These are phyloP conservation scores for Aspergillus fumigatiaffinis DNA, from an alignment of 2,329 filamentous ascomycete genomes.

Conservation along the genomic window DNA sequence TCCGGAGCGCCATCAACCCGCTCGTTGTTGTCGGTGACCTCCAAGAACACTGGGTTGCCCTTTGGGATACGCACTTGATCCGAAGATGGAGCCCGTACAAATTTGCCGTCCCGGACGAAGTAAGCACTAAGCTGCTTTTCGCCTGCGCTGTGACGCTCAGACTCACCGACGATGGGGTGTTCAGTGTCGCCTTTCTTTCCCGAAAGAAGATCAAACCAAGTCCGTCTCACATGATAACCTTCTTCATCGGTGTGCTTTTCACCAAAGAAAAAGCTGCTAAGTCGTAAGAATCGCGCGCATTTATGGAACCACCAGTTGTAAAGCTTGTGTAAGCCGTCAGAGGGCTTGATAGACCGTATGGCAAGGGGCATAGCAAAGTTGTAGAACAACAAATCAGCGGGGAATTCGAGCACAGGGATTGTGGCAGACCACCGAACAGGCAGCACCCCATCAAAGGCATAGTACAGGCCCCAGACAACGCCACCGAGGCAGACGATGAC, in stretches of 20 bases:
- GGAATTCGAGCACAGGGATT: conserved; percentile 89
- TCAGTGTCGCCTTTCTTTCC: conserved; percentile 37
- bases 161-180: conserved; percentile 31
- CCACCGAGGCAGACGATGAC: conserved; percentile 92
- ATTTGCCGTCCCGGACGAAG: conserved; percentile 70
- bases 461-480: conserved; percentile 86
- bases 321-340: conserved; percentile 75
- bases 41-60: conserved; percentile 73
- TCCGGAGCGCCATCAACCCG: conserved; percentile 58
- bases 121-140: conserved; percentile 43
- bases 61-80: conserved; percentile 94
- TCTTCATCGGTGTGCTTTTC: conserved; percentile 79
- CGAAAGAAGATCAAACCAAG: conserved; percentile 48
- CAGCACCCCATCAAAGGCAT: conserved; percentile 65
- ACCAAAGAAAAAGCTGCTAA: conserved; percentile 92
- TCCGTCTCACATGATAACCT: conserved; percentile 59
- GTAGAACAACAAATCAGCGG: conserved; percentile 90
- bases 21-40: conserved; percentile 65
- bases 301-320: conserved; percentile 96
- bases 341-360: conserved; percentile 78
- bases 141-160: conserved; percentile 27
- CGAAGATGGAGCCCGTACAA: conserved; percentile 87
- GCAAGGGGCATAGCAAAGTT: conserved; percentile 92
- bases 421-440: conserved; percentile 93
- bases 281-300: conserved; percentile 72